Conservation (phyloP, 1,284 basidiomycete species). For the Cryptococcus sp. region DNA sequence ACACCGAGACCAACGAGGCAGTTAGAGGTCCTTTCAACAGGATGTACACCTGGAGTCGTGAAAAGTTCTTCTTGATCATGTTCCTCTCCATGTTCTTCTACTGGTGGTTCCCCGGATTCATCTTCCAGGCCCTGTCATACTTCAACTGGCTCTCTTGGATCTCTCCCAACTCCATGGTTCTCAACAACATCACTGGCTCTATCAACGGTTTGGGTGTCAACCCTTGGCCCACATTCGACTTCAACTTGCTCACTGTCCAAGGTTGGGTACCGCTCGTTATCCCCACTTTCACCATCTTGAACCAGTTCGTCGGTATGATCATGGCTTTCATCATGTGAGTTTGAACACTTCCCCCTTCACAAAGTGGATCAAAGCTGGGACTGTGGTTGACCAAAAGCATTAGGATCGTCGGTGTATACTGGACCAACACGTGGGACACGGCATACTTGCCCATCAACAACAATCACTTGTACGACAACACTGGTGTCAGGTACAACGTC, state of each 20-base stretch:
- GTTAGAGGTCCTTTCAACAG: conserved; percentile 46
- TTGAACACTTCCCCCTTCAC: not conserved
- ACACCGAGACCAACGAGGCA: conserved; percentile 45
- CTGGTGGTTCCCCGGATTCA: conserved; percentile 53
- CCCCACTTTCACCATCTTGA: conserved; percentile 40
- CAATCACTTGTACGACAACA: conserved; percentile 33
- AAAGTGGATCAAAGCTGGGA: not conserved
- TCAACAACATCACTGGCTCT: conserved; percentile 30
- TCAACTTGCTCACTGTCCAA: conserved; percentile 24
- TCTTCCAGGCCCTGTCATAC: conserved; percentile 55
- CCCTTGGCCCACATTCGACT: conserved; percentile 50
- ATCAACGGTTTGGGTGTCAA: conserved; percentile 45
- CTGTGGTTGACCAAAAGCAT: not conserved
- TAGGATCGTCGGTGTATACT: conserved; percentile 29
- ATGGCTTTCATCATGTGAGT: conserved; percentile 25
- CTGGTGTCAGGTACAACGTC: conserved; percentile 44
- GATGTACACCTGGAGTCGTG: conserved; percentile 46
- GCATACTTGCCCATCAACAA: conserved; percentile 42
- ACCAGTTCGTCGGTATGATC: conserved; percentile 33
- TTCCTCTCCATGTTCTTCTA: conserved; percentile 48
- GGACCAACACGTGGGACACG: conserved; percentile 35
- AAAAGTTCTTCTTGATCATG: conserved; percentile 48
- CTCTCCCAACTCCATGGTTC: conserved; percentile 48
- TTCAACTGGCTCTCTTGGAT: conserved; percentile 67
- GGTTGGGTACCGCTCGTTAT: conserved; percentile 27